Percentiles rank a stretch among this genome's conserved stretches.
phyloP scores from a whole-genome alignment of 345 rosid species.

The Microcos paniculata region DNA sequence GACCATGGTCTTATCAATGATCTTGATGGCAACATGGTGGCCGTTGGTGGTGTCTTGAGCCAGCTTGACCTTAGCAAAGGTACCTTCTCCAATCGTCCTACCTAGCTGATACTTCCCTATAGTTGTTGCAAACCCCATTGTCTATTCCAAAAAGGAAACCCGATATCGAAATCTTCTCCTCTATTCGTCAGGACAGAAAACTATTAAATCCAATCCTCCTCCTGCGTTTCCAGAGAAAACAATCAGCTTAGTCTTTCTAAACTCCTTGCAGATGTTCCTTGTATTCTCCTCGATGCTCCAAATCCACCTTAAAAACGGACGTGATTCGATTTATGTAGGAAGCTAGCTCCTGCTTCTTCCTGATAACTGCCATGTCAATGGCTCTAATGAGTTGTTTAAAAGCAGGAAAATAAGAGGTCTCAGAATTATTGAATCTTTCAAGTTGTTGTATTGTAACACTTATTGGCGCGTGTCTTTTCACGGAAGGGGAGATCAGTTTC shows the following conservation, averaged over 20 bases:
- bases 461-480: not conserved
- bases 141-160: not conserved
- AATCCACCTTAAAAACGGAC: conserved; percentile 8
- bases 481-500: conserved; percentile 1
- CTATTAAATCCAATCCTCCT: not conserved
- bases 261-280: conserved; percentile 10
- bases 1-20: conserved; percentile 74
- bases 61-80: conserved; percentile 87
- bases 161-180: not conserved
- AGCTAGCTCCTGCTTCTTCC: conserved; percentile 14
- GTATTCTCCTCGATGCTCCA: not conserved
- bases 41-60: conserved; percentile 64
- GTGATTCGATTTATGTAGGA: conserved; percentile 11
- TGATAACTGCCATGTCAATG: conserved; percentile 14
- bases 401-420: not conserved
- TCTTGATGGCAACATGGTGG: conserved; percentile 67
- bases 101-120: conserved; percentile 73
- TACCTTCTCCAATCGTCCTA: conserved; percentile 82
- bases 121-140: conserved; percentile 51
- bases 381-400: not conserved
- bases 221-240: not conserved
- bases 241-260: not conserved
- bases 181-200: not conserved
- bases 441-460: not conserved
- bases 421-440: not conserved